A percentile compares a stretch with the other conserved stretches of the same genome.
These are phyloP conservation scores for Passalora sequoiae DNA, from an alignment of 2,329 filamentous ascomycete genomes.

Conservation along the genomic window DNA sequence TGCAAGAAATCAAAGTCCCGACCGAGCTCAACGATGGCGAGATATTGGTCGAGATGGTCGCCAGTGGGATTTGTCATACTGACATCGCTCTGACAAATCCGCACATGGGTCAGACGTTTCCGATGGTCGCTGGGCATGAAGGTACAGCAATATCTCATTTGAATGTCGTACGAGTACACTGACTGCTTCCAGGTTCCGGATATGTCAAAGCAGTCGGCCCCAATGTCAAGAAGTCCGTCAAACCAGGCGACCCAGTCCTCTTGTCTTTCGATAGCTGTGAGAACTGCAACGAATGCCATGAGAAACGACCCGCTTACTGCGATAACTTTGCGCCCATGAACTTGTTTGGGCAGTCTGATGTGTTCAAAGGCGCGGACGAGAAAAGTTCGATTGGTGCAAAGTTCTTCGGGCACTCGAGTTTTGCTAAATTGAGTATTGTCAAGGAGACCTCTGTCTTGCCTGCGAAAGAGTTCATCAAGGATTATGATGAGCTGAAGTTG, in stretches of 20 bases:
- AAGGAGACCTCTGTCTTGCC: slow-evolving; percentile 23
- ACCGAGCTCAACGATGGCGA: slow-evolving; percentile 21
- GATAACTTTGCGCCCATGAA: slow-evolving; percentile 21
- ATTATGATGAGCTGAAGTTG: slow-evolving; percentile 22
- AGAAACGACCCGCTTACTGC: slow-evolving; percentile 21
- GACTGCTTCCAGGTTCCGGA: slow-evolving; percentile 33
- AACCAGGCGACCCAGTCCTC: slow-evolving; percentile 24
- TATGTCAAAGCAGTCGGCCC: slow-evolving; percentile 42
- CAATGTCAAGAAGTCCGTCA: slow-evolving; percentile 27
- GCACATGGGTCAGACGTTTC: slow-evolving; percentile 19
- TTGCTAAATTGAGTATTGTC: slow-evolving; percentile 22
- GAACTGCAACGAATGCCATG: slow-evolving; percentile 18
- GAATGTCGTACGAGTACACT: background rate
- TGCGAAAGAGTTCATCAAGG: slow-evolving; percentile 19
- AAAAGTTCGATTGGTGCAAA: slow-evolving; percentile 19
- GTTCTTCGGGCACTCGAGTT: slow-evolving; percentile 28
- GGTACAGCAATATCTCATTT: slow-evolving; percentile 8
- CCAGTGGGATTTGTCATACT: slow-evolving; percentile 27
- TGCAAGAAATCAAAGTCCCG: slow-evolving; percentile 18
- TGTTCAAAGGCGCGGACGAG: slow-evolving; percentile 15
- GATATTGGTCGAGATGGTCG: slow-evolving; percentile 26
- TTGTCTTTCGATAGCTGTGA: slow-evolving; percentile 23
- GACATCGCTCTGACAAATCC: slow-evolving; percentile 22
- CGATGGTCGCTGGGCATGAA: slow-evolving; percentile 26
- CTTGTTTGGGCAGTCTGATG: slow-evolving; percentile 17